Conservation (phyloP, 129 eudicot species). For the Centella asiatica region DNA sequence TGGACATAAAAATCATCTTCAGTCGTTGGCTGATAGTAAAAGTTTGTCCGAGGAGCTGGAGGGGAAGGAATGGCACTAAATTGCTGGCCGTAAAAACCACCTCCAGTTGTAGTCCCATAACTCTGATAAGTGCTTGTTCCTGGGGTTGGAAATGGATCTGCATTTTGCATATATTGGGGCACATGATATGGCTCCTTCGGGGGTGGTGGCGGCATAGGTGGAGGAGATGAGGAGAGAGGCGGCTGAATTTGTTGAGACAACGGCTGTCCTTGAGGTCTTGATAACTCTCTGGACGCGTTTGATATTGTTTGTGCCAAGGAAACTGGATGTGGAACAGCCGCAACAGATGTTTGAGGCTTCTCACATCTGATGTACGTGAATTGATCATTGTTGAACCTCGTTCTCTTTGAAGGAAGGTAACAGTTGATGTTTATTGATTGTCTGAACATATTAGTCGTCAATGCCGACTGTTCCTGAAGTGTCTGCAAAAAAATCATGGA, state of each 20-base stretch:
- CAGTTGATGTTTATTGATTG: too few relatives aligned
- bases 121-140: too few relatives aligned
- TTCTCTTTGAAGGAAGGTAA: conserved; percentile 42
- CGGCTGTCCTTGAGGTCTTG: too few relatives aligned
- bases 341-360: conserved; percentile 25
- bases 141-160: conserved; percentile 42
- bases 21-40: conserved; percentile 46
- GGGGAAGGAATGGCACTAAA: conserved; percentile 31
- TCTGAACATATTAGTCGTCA: too few relatives aligned
- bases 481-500: too few relatives aligned
- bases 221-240: conserved; percentile 61
- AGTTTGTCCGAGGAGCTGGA: conserved; percentile 29
- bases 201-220: conserved; percentile 50
- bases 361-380: conserved; percentile 31
- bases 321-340: conserved; percentile 25
- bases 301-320: conserved; percentile 19
- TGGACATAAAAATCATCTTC: conserved; percentile 71
- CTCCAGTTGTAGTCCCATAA: too few relatives aligned
- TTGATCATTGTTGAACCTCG: conserved; percentile 39
- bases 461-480: too few relatives aligned
- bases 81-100: too few relatives aligned
- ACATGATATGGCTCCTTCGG: conserved; percentile 59
- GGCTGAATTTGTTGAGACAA: conserved; percentile 33
- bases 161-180: conserved; percentile 39
- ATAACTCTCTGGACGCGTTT: conserved; percentile 14